Evolutionary conservation across 2,329 filamentous ascomycete species (phyloP), one percentile per base, ranked within the genome.

Genomic region (Ceratocystis colombiana): DNA sequence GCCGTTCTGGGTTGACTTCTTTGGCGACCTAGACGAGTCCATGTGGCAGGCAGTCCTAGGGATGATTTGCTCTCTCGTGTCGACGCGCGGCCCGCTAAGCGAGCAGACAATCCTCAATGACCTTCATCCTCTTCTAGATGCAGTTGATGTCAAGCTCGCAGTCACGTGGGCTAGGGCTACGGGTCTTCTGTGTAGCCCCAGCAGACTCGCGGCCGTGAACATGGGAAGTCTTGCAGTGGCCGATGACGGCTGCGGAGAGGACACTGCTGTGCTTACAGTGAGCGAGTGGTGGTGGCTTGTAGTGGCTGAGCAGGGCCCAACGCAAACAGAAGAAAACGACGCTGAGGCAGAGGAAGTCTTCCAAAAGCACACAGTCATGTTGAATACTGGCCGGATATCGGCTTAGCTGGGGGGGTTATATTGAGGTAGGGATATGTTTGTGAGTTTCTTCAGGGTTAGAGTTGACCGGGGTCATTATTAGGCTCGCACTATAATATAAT

Each of bases 1-100:
- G 3, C 88, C 88, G 0, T 80, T 89, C 64, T 92, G 88, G 88
- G 82, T 84, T 64, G 86, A 88, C 72, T 84, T 91, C 68, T 83
- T 87, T 68, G 85, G 83, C 6, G 76, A 80, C 5, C 71, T 82
- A 0, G 80, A 89, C 68, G 73, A 73, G n/a, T 74, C 77, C 0
- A 80, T 85, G 65, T 91, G 88, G 87, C 79, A 82, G 65, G 81
- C 84, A 69, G 79, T 87, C 10, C 73, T 90, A 3, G 80, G 82
- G 3, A 81, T 84, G 4, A 79, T 89, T 1, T 76, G 85, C 44
- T 84, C 88, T 68, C 77, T 82, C 37, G 74, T 88, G 44, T 84
- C 86, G 0, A 84, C 83, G 20, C 79, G 86, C 66, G 83, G 87
- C 0, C 82, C 84, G 0, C 77, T 84, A 69, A 79, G 78, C 1